Conservation (phyloP, 495 filamentous ascomycete species). For the Arthonia radiata region DNA sequence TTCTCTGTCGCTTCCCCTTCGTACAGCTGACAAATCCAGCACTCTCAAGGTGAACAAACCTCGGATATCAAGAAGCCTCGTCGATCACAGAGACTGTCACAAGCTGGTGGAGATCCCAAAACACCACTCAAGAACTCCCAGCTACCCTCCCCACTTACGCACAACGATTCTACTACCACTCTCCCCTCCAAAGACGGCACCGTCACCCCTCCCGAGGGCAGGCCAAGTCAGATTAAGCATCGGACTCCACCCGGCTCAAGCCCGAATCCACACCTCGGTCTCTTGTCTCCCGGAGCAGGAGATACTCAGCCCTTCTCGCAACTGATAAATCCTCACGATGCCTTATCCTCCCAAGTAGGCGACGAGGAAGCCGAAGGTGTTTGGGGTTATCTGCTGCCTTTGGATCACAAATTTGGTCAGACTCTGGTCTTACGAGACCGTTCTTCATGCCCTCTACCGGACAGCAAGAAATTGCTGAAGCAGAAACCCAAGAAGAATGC, state of each 20-base stretch:
- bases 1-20: neutral
- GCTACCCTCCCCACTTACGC: conserved; percentile 63
- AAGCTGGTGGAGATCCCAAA: conserved; percentile 28
- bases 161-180: conserved; percentile 35
- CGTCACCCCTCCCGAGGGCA: conserved; percentile 40
- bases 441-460: conserved; percentile 28
- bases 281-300: conserved; percentile 38
- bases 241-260: conserved; percentile 18
- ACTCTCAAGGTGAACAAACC: conserved; percentile 7
- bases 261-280: conserved; percentile 29
- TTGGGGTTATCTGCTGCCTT: conserved; percentile 81
- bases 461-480: conserved; percentile 8
- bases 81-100: conserved; percentile 31
- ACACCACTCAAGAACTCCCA: conserved; percentile 35
- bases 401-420: conserved; percentile 36
- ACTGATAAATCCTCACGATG: conserved; percentile 47
- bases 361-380: conserved; percentile 77
- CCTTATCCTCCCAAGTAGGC: conserved; percentile 54
- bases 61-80: conserved; percentile 35
- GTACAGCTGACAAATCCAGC: conserved; percentile 4
- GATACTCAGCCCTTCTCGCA: conserved; percentile 54
- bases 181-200: conserved; percentile 42
- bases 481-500: conserved; percentile 15
- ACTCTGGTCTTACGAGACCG: conserved; percentile 49
- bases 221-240: conserved; percentile 29